Percentiles rank a stretch among this genome's conserved stretches.
These are phyloP conservation scores for Ogataea philodendri DNA, from an alignment of 805 yeast species.

Conservation along the genomic window DNA sequence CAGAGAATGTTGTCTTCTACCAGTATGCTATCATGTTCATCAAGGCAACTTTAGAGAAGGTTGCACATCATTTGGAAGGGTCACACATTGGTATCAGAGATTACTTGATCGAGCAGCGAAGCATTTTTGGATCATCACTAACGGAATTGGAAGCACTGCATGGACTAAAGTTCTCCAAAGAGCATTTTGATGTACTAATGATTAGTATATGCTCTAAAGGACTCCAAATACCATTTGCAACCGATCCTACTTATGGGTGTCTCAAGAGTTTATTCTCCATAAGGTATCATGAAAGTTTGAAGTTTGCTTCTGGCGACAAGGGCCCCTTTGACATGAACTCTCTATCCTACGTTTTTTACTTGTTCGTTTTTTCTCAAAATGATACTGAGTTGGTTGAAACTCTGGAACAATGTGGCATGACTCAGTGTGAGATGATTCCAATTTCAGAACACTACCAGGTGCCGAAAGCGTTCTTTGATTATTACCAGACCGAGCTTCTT, in stretches of 20 bases:
- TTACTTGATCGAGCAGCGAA: slow-evolving; percentile 32
- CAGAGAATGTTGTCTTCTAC: slow-evolving; percentile 29
- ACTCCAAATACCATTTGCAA: slow-evolving; percentile 54
- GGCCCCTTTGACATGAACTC: slow-evolving; percentile 22
- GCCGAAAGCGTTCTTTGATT: slow-evolving; percentile 34
- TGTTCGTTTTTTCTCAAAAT: slow-evolving; percentile 36
- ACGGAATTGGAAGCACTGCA: slow-evolving; percentile 42
- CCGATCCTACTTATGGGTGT: slow-evolving; percentile 45
- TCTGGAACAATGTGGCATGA: slow-evolving; percentile 36
- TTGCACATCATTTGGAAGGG: slow-evolving; percentile 33
- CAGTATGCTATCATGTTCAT: slow-evolving; percentile 36
- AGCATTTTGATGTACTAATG: slow-evolving; percentile 52
- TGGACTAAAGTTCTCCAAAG: slow-evolving; percentile 38
- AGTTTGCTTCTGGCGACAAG: slow-evolving; percentile 8
- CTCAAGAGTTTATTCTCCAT: slow-evolving; percentile 43
- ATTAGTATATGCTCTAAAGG: slow-evolving; percentile 54
- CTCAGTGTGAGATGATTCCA: slow-evolving; percentile 30
- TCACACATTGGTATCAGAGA: slow-evolving; percentile 30
- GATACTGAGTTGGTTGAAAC: slow-evolving; percentile 36
- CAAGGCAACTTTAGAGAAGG: slow-evolving; percentile 35
- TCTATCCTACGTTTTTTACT: slow-evolving; percentile 32
- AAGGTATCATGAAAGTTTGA: slow-evolving; percentile 37
- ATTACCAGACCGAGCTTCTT: neutral
- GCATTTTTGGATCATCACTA: slow-evolving; percentile 41
- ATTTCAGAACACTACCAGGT: slow-evolving; percentile 36